Evolutionary conservation across 805 yeast species (phyloP).

Genomic region (Teunomyces gatunensis): DNA sequence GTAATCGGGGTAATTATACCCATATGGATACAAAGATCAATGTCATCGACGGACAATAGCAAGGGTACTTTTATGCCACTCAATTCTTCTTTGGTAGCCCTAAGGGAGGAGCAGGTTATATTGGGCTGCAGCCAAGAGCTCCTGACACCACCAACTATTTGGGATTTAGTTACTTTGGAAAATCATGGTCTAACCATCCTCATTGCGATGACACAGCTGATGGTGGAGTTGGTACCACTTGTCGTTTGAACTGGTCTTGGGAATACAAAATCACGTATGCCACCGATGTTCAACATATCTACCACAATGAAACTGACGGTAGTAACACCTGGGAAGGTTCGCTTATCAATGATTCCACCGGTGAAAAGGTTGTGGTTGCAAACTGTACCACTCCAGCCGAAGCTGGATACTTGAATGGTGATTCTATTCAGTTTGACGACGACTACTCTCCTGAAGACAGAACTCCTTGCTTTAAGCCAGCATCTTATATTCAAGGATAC

Average conservation of each 20-base stretch:
- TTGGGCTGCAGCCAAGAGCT: conserved; percentile 5
- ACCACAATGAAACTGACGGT: conserved; percentile 1
- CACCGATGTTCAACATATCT: neutral
- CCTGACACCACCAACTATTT: neutral
- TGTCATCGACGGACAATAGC: neutral
- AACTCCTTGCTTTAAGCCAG: neutral
- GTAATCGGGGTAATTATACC: neutral
- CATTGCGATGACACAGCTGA: conserved; percentile 9
- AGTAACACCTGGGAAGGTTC: conserved; percentile 1
- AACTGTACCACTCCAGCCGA: neutral
- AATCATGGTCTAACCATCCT: conserved; percentile 1
- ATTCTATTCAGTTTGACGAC: neutral
- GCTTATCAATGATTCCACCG: conserved; percentile 2
- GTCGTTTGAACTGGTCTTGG: conserved; percentile 5
- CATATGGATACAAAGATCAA: neutral
- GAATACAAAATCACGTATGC: conserved; percentile 3
- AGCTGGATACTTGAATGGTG: neutral
- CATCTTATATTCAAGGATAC: neutral
- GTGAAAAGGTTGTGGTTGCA: neutral
- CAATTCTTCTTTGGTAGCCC: neutral
- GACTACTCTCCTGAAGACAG: neutral
- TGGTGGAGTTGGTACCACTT: conserved; percentile 5
- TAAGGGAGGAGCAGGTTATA: neutral
- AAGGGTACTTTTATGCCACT: neutral
- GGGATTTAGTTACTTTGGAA: conserved; percentile 8